Percentiles rank a stretch among this genome's conserved stretches.
Evolutionary conservation across 768 basidiomycete genomes (phyloP).

Genomic region (Bullera alba): DNA sequence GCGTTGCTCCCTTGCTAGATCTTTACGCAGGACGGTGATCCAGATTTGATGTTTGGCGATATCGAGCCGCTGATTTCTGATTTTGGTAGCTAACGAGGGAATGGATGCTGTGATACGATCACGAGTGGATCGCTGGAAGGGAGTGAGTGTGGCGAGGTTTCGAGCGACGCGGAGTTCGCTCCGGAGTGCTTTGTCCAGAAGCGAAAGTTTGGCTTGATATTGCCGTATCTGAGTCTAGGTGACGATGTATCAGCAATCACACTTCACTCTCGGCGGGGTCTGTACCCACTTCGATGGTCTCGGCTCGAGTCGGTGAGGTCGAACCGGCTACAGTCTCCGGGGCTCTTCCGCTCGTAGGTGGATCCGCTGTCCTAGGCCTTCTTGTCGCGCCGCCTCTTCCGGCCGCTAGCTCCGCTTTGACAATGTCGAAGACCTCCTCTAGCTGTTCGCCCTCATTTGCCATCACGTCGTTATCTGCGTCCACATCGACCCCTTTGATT

Average conservation of each 20-base stretch:
- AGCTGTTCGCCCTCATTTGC: constrained; percentile 36
- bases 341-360: not conserved
- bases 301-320: constrained; percentile 18
- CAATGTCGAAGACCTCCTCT: constrained; percentile 72
- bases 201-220: constrained; percentile 57
- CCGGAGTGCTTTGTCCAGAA: constrained; percentile 58
- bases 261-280: not conserved
- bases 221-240: constrained; percentile 60
- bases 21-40: constrained; percentile 64
- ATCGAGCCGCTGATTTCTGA: constrained; percentile 65
- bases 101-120: constrained; percentile 63
- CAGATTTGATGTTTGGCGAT: constrained; percentile 67
- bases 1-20: constrained; percentile 62
- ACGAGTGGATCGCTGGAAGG: constrained; percentile 77
- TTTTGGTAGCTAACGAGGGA: constrained; percentile 57
- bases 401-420: constrained; percentile 75
- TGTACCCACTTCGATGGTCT: constrained; percentile 32
- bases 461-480: constrained; percentile 13
- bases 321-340: not conserved
- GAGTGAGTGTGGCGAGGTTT: constrained; percentile 76
- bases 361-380: not conserved
- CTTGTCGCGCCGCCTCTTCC: constrained; percentile 39
- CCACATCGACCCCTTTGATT: constrained; percentile 20
- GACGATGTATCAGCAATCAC: constrained; percentile 15
- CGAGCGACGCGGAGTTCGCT: constrained; percentile 64